Evolutionary conservation across 2,329 filamentous ascomycete species (phyloP), one percentile per base, ranked within the genome.

Genomic region (Aureobasidium sp.): DNA sequence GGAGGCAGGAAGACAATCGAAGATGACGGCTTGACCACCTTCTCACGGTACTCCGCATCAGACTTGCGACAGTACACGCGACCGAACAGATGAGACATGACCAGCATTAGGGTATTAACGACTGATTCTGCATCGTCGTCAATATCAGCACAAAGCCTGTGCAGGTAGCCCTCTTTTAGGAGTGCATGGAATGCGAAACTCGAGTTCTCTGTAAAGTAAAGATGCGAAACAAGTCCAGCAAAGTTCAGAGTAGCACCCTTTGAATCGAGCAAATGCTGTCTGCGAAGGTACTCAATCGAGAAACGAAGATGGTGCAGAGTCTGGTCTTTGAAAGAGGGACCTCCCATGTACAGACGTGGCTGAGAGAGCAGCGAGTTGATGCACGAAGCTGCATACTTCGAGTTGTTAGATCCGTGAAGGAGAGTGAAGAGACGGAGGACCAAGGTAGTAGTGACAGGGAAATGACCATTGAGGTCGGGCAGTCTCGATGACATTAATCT

Each of bases 271-370:
- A 91, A 76, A 38, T 79, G 73, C 59, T 89, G 83, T 30, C 84
- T 74, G 17, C 85, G 78, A 1, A 91, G 74, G 60, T 89, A 91
- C 58, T 91, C 86, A 39, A 91, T 86, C 0, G 86, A 90, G 66
- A 91, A 91, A 3, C 87, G 79, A 6, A 91, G 67, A 62, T 90
- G 86, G 63, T 91, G 86, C 48, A 86, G 76, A 1, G 89, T 80
- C 1, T 85, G 79, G 64, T 84, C 79, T 61, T 82, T 83, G 47
- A 81, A 80, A 37, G 81, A 79, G 2, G 81, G 74, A 0, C 86
- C 85, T 39, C 86, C 86, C 2, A 90, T 74, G 57, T 84, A 88
- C 6, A 90, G 68, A 25, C 83, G 76, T 3, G 81, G 81, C 60
- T 88, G 83, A 0, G 84, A 85, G 0, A 90, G 70, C 2, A 91